Base-by-base conservation (phyloP, 352 stramenopile genomes). In the Phytophthora agathidicida region DNA sequence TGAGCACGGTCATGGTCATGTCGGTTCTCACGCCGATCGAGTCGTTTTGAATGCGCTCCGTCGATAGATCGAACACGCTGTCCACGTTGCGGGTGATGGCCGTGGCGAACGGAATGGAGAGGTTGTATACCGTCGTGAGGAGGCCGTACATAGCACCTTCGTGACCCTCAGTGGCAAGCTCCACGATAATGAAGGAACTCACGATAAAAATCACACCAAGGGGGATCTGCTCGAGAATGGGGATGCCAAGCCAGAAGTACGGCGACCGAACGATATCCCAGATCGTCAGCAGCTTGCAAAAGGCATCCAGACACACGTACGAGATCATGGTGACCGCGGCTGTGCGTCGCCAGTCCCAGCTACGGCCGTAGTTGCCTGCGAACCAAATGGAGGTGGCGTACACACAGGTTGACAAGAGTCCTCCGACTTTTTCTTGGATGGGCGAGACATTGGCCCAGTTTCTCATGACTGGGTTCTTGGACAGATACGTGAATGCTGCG, bases 111-210 rank as follows among this genome's bases (percentile, higher is more conserved):
- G 80, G 75, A 3, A 61, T 66, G 3, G 60, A 46, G 16, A 90
- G 65, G 49, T 88, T 90, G 33, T 65, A 61, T 4, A 87, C 73
- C 3, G 80, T 90, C 23, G 76, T 84, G 17, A 90, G 60, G 17
- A 90, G 57, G 6, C 80, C 76, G 68, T 86, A 85, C 57, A 88
- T 78, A 36, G 77, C 78, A 11, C 75, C 75, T 68, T 90, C 75
- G 51, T 87, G 65, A 22, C 80, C 77, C 17, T 84, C 75, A 7
- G 59, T 65, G 7, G 73, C 61, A 31, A 90, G 68, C 59, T 90
- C 77, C 24, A 88, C 74, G 14, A 77, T 68, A 43, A 86, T 80
- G 48, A 86, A 88, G 8, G 75, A 75, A 11, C 56, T 58, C 31
- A 90, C 71, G 27, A 86, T 84, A 64, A 86, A 88, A 23, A 63